Evolutionary conservation across 2,329 filamentous ascomycete genomes (phyloP), one percentile per base, ranked within the genome.

Genomic region (Claviceps pazoutovae): DNA sequence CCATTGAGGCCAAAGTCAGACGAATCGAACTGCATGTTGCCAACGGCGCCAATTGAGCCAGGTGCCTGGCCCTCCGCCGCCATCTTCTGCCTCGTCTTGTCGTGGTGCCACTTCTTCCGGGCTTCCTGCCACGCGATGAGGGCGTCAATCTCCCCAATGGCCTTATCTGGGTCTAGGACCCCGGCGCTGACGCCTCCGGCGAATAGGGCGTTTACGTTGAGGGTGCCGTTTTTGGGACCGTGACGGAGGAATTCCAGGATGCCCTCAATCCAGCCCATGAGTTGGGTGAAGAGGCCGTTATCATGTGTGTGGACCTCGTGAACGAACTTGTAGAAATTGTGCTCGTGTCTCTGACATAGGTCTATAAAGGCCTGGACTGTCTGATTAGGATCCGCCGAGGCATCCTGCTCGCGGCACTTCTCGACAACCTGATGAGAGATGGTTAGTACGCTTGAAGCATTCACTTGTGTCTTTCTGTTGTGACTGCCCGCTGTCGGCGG

Each of bases 31-130:
- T 66, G 71, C 57, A 74, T 72, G 30, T 34, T 34, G 23, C 73
- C 80, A 8, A 76, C 78, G 6, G 76, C 74, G 50, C 71, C 67
- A 52, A 76, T 67, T 26, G 74, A 73, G 17, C 69, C 67, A 49
- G 70, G 72, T 9, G 65, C 64, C 39, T 73, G 71, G 5, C 74
- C 74, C 61, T 91, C 89, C 2, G 88, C 89, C 0, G 93, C 93
- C 93, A 98, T 97, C 76, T 98, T 98, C 71, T 97, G 93, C 51
- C 90, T 75, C 8, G 93, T 98, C 75, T 98, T 98, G 69, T 95
- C 88, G 55, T 91, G 83, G 65, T 98, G 93, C 93, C 93, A 98
- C 70, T 91, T 91, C 76, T 98, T 97, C 51, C 93, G 77, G 43
- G 88, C 87, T 64, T 90, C 88, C 67, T 98, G 93, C 93, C 93